Conservation (phyloP, 1,284 basidiomycete species). For the Porphyrellus sp. region DNA sequence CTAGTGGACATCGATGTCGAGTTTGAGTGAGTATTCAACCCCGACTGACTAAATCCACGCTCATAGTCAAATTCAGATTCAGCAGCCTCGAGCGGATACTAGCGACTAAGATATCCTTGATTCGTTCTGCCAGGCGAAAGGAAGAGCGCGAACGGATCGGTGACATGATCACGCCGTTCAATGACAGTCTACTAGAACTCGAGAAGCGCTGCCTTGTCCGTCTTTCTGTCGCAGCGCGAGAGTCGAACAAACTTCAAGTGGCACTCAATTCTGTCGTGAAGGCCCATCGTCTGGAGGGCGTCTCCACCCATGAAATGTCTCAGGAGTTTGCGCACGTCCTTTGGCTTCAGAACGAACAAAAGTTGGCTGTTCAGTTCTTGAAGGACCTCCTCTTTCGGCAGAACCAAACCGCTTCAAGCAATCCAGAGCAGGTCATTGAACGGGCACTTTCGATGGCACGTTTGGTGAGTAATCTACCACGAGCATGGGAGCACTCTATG, state of each 20-base stretch:
- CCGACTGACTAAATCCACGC: background rate
- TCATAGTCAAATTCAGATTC: conserved; percentile 58
- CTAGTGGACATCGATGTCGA: conserved; percentile 50
- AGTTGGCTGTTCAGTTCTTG: conserved; percentile 77
- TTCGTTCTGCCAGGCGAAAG: conserved; percentile 64
- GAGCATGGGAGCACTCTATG: background rate
- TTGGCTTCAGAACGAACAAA: conserved; percentile 86
- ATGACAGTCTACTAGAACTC: conserved; percentile 50
- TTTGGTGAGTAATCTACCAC: conserved; percentile 46
- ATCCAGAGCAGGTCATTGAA: conserved; percentile 24
- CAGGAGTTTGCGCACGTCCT: conserved; percentile 88
- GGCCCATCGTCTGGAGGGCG: conserved; percentile 62
- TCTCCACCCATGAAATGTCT: conserved; percentile 53
- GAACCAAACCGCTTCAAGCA: conserved; percentile 11
- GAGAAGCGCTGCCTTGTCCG: conserved; percentile 73
- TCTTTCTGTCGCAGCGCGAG: conserved; percentile 74
- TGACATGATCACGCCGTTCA: conserved; percentile 55
- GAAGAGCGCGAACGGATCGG: conserved; percentile 75
- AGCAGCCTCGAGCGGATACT: conserved; percentile 73
- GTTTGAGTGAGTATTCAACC: conserved; percentile 59
- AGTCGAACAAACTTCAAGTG: conserved; percentile 70
- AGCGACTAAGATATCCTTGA: conserved; percentile 79
- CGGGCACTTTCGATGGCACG: conserved; percentile 55
- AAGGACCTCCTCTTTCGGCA: conserved; percentile 43
- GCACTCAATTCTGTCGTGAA: conserved; percentile 83